Evolutionary conservation across 2,329 filamentous ascomycete genomes (phyloP).

Genomic region (Arachnomyces sp.): DNA sequence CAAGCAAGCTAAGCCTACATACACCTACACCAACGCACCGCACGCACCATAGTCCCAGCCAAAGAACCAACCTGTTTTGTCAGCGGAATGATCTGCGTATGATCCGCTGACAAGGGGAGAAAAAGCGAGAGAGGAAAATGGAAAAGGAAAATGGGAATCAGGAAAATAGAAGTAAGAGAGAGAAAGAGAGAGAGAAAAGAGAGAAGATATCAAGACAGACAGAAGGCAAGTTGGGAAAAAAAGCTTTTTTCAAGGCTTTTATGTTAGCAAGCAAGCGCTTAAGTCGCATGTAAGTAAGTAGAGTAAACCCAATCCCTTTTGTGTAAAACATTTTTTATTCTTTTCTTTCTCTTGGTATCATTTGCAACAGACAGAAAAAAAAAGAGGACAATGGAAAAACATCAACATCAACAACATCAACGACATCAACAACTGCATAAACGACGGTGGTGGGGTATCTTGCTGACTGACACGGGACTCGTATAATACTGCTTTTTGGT

Average conservation of each 20-base stretch:
- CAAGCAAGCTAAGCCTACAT: too few relatives aligned
- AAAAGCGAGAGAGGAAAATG: conserved; percentile 17
- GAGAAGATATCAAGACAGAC: conserved; percentile 17
- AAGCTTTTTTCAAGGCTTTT: too few relatives aligned
- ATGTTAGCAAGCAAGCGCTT: too few relatives aligned
- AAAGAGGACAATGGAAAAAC: too few relatives aligned
- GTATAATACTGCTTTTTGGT: not conserved
- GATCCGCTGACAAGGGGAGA: conserved; percentile 21
- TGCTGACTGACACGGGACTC: conserved; percentile 20
- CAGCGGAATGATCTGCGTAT: too few relatives aligned
- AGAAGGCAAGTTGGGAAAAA: too few relatives aligned
- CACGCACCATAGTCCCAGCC: too few relatives aligned
- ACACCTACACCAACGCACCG: too few relatives aligned
- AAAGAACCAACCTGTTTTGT: not conserved
- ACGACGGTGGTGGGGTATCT: conserved; percentile 35
- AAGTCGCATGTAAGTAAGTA: too few relatives aligned
- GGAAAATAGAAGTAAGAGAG: conserved; percentile 29
- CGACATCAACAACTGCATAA: conserved; percentile 13
- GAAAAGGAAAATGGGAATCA: conserved; percentile 32
- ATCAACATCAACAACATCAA: too few relatives aligned
- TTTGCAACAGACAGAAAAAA: conserved; percentile 2
- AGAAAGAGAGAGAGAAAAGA: conserved; percentile 20
- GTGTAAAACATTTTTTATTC: not conserved
- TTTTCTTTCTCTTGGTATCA: conserved; percentile 12
- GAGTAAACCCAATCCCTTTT: too few relatives aligned